Evolutionary conservation across 768 basidiomycete genomes (phyloP).

Genomic region (Rhizopogon vinicolor): DNA sequence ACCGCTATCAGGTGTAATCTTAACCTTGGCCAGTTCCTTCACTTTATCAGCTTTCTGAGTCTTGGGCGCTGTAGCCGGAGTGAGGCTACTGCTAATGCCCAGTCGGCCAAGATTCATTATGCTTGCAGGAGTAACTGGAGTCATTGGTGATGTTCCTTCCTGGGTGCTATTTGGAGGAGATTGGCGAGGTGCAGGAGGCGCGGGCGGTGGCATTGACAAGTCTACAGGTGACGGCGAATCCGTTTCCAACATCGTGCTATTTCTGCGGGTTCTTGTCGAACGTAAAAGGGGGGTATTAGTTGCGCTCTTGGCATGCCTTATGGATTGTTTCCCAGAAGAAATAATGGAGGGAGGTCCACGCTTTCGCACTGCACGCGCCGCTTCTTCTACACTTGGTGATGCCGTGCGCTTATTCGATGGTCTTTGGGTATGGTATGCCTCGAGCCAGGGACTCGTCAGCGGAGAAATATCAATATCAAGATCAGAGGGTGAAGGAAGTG

Average conservation of each 20-base stretch:
- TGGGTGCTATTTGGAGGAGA: constrained; percentile 8
- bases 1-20: constrained; percentile 13
- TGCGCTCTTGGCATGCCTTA: constrained; percentile 40
- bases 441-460: constrained; percentile 78
- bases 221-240: constrained; percentile 88
- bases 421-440: constrained; percentile 43
- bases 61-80: constrained; percentile 18
- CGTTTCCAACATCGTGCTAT: constrained; percentile 36
- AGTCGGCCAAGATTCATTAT: constrained; percentile 85
- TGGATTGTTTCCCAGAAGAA: constrained; percentile 13
- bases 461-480: constrained; percentile 75
- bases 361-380: constrained; percentile 42
- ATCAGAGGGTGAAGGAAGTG: constrained; percentile 43
- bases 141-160: constrained; percentile 25
- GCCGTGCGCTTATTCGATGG: constrained; percentile 47
- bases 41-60: constrained; percentile 22
- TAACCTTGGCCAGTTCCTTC: constrained; percentile 26
- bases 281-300: constrained; percentile 56
- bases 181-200: constrained; percentile 34
- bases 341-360: constrained; percentile 40
- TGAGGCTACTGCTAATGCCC: constrained; percentile 43
- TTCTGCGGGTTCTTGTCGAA: constrained; percentile 38
- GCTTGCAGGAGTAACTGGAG: constrained; percentile 86
- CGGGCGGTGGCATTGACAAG: constrained; percentile 84
- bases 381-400: constrained; percentile 55